These are phyloP conservation scores for Meyerozyma smithsonii DNA, from an alignment of 1,139 yeast genomes.

Conservation along the genomic window DNA sequence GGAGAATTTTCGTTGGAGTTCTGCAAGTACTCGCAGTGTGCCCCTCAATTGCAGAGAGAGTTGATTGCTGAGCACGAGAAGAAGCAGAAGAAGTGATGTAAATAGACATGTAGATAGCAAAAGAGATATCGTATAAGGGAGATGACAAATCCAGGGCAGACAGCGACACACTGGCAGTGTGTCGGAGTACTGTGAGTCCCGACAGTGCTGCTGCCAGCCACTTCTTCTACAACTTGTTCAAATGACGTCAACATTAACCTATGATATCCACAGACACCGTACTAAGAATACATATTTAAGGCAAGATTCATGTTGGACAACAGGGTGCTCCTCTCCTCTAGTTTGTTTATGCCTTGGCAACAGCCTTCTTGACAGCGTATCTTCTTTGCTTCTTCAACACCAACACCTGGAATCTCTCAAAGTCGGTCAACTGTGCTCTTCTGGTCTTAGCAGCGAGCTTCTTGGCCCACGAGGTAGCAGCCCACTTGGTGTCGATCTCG, in stretches of 20 bases:
- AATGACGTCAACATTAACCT: conserved; percentile 29
- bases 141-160: not conserved
- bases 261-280: conserved; percentile 28
- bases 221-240: not conserved
- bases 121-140: not conserved
- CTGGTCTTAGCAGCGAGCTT: conserved; percentile 92
- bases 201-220: too few relatives aligned
- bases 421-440: conserved; percentile 90
- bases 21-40: conserved; percentile 84
- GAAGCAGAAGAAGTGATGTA: conserved; percentile 11
- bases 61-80: conserved; percentile 77
- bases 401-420: conserved; percentile 99
- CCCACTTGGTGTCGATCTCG: conserved; percentile 87
- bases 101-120: conserved; percentile 8
- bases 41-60: conserved; percentile 87
- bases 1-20: conserved; percentile 97
- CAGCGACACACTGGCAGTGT: too few relatives aligned
- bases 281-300: conserved; percentile 25
- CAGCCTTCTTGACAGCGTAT: conserved; percentile 81
- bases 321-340: conserved; percentile 50
- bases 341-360: conserved; percentile 25
- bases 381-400: conserved; percentile 97
- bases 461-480: conserved; percentile 94
- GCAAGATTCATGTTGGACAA: conserved; percentile 2
- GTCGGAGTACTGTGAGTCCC: too few relatives aligned